Conservation (phyloP, 352 stramenopile species). For the Phytophthora sp. region DNA sequence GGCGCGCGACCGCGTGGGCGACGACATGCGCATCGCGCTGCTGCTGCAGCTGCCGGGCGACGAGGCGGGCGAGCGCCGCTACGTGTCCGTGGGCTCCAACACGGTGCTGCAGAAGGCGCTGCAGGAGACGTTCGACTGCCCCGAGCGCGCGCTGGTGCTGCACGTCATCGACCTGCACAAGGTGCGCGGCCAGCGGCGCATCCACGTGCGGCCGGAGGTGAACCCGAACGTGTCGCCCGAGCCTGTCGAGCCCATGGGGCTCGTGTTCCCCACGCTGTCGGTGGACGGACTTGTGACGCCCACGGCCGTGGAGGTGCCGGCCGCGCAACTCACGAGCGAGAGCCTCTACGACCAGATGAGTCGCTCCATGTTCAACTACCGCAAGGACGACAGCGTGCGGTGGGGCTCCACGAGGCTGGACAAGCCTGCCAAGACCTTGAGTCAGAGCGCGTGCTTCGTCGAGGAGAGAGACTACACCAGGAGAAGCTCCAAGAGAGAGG, state of each 20-base stretch:
- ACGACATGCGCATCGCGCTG: conserved; percentile 60
- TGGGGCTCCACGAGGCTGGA: conserved; percentile 15
- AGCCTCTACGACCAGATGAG: conserved; percentile 55
- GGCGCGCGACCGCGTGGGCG: conserved; percentile 71
- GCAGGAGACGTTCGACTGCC: conserved; percentile 69
- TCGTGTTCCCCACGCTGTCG: conserved; percentile 77
- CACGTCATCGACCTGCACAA: conserved; percentile 76
- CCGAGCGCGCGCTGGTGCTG: conserved; percentile 68
- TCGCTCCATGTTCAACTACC: conserved; percentile 66
- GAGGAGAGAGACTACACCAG: conserved; percentile 62
- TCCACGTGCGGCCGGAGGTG: conserved; percentile 78
- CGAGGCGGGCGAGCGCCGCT: conserved; percentile 45
- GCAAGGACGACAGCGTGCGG: conserved; percentile 42
- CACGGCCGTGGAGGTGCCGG: conserved; percentile 43
- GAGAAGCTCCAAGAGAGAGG: conserved; percentile 10
- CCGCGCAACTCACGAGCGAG: conserved; percentile 26
- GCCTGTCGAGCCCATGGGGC: conserved; percentile 60
- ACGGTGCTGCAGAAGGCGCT: conserved; percentile 58
- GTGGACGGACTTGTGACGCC: conserved; percentile 52
- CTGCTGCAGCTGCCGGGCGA: conserved; percentile 55
- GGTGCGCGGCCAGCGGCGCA: conserved; percentile 53
- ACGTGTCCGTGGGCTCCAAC: conserved; percentile 67
- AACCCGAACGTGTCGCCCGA: conserved; percentile 87
- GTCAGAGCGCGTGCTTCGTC: conserved; percentile 53
- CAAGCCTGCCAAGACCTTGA: conserved; percentile 35